Evolutionary conservation across 495 filamentous ascomycete species (phyloP).

Genomic region (Ramalina intermedia): DNA sequence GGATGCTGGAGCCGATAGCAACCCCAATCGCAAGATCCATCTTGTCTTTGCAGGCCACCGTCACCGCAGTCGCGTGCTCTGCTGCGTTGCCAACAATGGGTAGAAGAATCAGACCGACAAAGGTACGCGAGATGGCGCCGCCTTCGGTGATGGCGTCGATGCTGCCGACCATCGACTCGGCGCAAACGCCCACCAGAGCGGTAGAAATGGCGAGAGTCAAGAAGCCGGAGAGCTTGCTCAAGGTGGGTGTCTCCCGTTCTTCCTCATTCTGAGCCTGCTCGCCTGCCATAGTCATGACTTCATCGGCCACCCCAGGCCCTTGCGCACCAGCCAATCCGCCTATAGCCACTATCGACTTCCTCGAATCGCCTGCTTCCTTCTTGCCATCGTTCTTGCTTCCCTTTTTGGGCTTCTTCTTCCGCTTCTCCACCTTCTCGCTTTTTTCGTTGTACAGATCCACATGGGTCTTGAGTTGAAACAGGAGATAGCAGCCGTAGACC

Average conservation of each 20-base stretch:
- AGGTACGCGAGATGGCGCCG: slow-evolving; percentile 50
- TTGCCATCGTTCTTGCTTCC: slow-evolving; percentile 16
- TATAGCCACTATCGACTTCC: slow-evolving; percentile 43
- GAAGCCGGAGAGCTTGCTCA: slow-evolving; percentile 54
- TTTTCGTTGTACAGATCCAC: slow-evolving; percentile 56
- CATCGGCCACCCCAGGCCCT: slow-evolving; percentile 16
- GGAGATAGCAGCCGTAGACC: slow-evolving; percentile 62
- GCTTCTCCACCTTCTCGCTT: slow-evolving; percentile 51
- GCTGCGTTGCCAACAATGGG: slow-evolving; percentile 87
- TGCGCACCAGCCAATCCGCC: slow-evolving; percentile 24
- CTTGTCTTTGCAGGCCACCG: slow-evolving; percentile 77
- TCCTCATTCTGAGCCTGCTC: slow-evolving; percentile 39
- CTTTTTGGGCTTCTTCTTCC: slow-evolving; percentile 21
- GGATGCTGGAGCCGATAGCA: slow-evolving; percentile 73
- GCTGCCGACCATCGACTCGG: slow-evolving; percentile 76
- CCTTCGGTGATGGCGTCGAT: slow-evolving; percentile 54
- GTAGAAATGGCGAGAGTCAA: slow-evolving; percentile 58
- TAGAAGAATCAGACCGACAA: slow-evolving; percentile 70
- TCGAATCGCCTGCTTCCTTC: slow-evolving; percentile 39
- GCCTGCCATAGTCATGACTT: slow-evolving; percentile 10
- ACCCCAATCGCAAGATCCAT: slow-evolving; percentile 83
- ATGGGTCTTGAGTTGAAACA: slow-evolving; percentile 75
- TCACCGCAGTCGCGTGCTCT: slow-evolving; percentile 77
- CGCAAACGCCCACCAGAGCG: slow-evolving; percentile 70
- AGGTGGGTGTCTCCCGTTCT: slow-evolving; percentile 52